phyloP scores from a whole-genome alignment of 2,329 filamentous ascomycete species.

The Exserohilum turcica region DNA sequence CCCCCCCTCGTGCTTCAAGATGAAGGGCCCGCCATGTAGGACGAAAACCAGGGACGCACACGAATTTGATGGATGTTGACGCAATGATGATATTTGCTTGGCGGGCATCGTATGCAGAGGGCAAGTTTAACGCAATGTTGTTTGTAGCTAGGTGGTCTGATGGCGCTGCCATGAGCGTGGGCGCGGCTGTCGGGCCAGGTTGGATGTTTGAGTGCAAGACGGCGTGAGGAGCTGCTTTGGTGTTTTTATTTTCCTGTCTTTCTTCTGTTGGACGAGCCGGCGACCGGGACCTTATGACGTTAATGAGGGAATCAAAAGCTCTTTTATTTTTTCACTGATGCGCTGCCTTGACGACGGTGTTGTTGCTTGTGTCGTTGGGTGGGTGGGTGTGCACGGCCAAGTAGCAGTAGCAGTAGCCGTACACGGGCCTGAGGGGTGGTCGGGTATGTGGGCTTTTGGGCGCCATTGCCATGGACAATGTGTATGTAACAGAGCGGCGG shows the following conservation, averaged over 20 bases:
- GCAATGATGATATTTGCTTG: slow-evolving; percentile 37
- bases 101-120: slow-evolving; percentile 23
- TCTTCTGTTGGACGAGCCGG: slow-evolving; percentile 31
- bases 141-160: slow-evolving; percentile 29
- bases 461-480: not conserved
- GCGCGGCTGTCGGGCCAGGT: slow-evolving; percentile 12
- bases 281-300: slow-evolving; percentile 36
- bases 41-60: slow-evolving; percentile 37
- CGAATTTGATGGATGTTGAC: slow-evolving; percentile 29
- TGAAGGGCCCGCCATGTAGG: slow-evolving; percentile 26
- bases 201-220: slow-evolving; percentile 14
- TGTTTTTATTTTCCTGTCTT: slow-evolving; percentile 18
- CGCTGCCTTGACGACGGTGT: not conserved
- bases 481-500: too few species aligned
- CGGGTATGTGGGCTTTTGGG: not conserved
- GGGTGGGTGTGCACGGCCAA: too few species aligned
- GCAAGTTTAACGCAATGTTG: slow-evolving; percentile 28
- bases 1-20: slow-evolving; percentile 12
- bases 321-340: slow-evolving; percentile 24
- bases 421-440: not conserved
- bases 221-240: slow-evolving; percentile 23
- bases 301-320: slow-evolving; percentile 50
- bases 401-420: too few species aligned
- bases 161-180: slow-evolving; percentile 18
- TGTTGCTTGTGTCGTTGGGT: not conserved